Evolutionary conservation across 495 filamentous ascomycete genomes (phyloP), one percentile per base, ranked within the genome.

Genomic region (Cercophora newfieldiana): DNA sequence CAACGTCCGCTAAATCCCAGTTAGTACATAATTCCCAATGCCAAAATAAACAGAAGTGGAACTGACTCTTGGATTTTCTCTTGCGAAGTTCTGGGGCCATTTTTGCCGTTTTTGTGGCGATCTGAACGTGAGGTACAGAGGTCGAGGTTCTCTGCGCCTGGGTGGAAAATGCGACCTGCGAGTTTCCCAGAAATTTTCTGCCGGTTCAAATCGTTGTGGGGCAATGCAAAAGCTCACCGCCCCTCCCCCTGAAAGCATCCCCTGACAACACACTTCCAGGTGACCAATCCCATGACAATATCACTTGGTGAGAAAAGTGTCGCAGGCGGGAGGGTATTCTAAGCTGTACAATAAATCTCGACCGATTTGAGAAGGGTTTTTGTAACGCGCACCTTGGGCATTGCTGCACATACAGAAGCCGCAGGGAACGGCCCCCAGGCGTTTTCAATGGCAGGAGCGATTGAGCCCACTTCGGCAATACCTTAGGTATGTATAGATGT

Each of bases 21-120:
- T 57, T 18, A 57, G 54, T 7, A 1, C 7, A 1, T 14, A 8
- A 4, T 30, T 30, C 22, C 3, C 54, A 26, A 7, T 8, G n/a
- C 26, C n/a, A 3, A 18, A 22, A 25, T 19, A 31, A 66, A 25
- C 12, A 66, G 25, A 63, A 62, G n/a, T n/a, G n/a, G 58, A 29
- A 76, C 79, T 61, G 82, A 91, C 91, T 85, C 82, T 91, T 93
- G 73, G 88, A 83, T 81, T 92, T 92, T 73, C 87, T 90, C 63
- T 81, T 82, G 66, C 88, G 89, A 65, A 84, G 81, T 72, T 89
- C 89, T 59, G 88, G 85, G 31, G 89, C 88, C 90, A 93, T 93
- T 68, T 59, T 74, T 30, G 54, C 21, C 55, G 69, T n/a, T 67
- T 56, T 63, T 53, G 51, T 16, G 37, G 37, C 18, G 37, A 14